Percentiles rank a stretch among this genome's conserved stretches.
These are phyloP conservation scores for Calycina herbarum DNA, from an alignment of 2,329 filamentous ascomycete species.

Conservation along the genomic window DNA sequence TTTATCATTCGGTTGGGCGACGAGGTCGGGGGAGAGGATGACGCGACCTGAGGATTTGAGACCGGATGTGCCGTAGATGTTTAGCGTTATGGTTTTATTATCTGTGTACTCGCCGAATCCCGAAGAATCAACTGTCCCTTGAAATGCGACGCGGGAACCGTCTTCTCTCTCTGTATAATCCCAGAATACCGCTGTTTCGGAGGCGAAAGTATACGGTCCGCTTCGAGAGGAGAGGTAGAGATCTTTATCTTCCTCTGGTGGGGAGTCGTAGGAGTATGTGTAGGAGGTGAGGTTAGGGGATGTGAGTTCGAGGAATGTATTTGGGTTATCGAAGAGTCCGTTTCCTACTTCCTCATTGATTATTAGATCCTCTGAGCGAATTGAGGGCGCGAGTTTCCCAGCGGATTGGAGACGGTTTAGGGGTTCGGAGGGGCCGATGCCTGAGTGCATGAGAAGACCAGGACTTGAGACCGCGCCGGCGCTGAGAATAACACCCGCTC, in stretches of 20 bases:
- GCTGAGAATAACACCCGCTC: conserved; percentile 45
- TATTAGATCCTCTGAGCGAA: conserved; percentile 44
- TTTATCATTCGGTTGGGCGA: conserved; percentile 43
- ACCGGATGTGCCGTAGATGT: conserved; percentile 58
- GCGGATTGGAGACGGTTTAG: conserved; percentile 37
- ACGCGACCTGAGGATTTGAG: conserved; percentile 50
- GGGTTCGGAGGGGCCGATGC: conserved; percentile 44
- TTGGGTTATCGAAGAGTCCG: conserved; percentile 56
- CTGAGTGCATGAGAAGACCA: conserved; percentile 52
- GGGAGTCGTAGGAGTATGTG: conserved; percentile 47
- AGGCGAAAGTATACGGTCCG: conserved; percentile 54
- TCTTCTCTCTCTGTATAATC: conserved; percentile 45
- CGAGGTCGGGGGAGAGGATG: conserved; percentile 44
- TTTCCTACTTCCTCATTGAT: conserved; percentile 50
- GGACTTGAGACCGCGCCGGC: conserved; percentile 52
- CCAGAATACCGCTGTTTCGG: conserved; percentile 56
- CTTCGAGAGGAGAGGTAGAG: conserved; percentile 49
- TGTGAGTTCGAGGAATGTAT: conserved; percentile 52
- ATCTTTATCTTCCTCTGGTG: conserved; percentile 43
- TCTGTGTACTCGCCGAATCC: conserved; percentile 44
- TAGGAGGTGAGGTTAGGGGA: conserved; percentile 48
- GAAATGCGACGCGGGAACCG: conserved; percentile 46
- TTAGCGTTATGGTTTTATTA: conserved; percentile 53
- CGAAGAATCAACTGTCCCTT: conserved; percentile 53
- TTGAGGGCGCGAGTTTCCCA: conserved; percentile 38